Base-by-base conservation (phyloP, 352 stramenopile genomes). In the Phytopythium ostracodes region DNA sequence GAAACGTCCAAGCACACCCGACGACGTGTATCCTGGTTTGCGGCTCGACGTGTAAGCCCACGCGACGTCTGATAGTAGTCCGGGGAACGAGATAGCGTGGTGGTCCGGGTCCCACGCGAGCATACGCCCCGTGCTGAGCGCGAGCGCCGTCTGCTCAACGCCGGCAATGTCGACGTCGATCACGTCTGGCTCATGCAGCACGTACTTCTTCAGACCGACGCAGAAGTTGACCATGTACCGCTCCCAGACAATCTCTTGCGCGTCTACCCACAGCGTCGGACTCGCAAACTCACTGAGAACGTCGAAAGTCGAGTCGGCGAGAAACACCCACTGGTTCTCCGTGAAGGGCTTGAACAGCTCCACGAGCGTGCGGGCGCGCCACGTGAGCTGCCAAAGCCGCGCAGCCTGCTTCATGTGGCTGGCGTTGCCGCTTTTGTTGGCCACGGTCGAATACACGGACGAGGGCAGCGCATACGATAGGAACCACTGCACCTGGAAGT, bases 41-140 rank as follows among this genome's bases (percentile, higher is more conserved):
- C 88, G 81, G 51, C 88, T 95, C 12, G 85, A 94, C 29, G 88
- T 96, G 59, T 94, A 96, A 10, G 88, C 86, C 88, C 88, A 96
- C 44, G 88, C 91, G 17, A 96, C 77, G 58, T 96, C 88, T 7
- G 87, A 89, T 9, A 96, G 71, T 27, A 96, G 57, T 0, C 88
- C 83, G 8, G 88, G 88, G 44, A 96, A 96, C 8, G 84, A 94
- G 55, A 96, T 95, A 1, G 79, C 81, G 68, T 96, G 88, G 61
- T 96, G 88, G 67, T 96, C 88, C 1, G 86, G 81, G 65, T 96
- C 88, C 88, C 88, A 96, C 58, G 79, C 84, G 49, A 95, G 71
- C 56, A 96, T 92, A 24, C 88, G 84, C 4, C 79, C 81, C 1
- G 87, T 91, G 56, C 67, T 91, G 18, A 96, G 72, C 14, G 85